Base-by-base conservation (phyloP, 371 early-diverging fungal species). In the Mucor irregularis region DNA sequence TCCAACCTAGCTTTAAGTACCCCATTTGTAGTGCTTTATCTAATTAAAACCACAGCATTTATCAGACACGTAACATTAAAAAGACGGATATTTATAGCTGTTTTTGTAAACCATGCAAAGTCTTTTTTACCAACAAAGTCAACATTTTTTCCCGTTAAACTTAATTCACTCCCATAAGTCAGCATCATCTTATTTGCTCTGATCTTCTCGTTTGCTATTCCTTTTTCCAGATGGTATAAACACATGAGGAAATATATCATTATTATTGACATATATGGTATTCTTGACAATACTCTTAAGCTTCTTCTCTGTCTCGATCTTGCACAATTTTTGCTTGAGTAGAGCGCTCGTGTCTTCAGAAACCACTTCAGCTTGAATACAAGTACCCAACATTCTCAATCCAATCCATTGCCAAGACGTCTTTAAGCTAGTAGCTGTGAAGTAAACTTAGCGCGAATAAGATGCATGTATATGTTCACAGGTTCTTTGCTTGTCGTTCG, bases 401-500 rank as follows among this genome's bases (percentile, higher is more conserved):
- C 40, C 48, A 56, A 48, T 56, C 40, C 31, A 57, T 57, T 44
- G 50, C 44, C 49, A 43, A 43, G 49, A 43, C 24, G 43, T 48
- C 56, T 56, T 46, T 47, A 56, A 47, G 40, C 30, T 56, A 33
- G 39, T 40, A 39, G 39, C 30, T 40, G 16, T 56, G 48, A 48
- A 54, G 19, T 54, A 46, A 54, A 25, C 44, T 33, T 53, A 53
- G 53, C 44, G 53, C 44, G 25, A 45, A 54, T 54, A 54, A 54
- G 46, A 54, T 54, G 47, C 55, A 55, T 47, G 55, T 37, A 39
- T 55, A 47, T 4, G 38, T 47, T 55, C 47, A 47, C 48, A 55
- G 39, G 47, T 55, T 55, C 55, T 55, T 55, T 55, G 55, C 47
- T 39, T 55, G 31, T 47, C 47, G 55, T 55, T 55, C 47, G 55